Conservation (phyloP, 306 rosid genomes). For the Vigna hirtella region DNA sequence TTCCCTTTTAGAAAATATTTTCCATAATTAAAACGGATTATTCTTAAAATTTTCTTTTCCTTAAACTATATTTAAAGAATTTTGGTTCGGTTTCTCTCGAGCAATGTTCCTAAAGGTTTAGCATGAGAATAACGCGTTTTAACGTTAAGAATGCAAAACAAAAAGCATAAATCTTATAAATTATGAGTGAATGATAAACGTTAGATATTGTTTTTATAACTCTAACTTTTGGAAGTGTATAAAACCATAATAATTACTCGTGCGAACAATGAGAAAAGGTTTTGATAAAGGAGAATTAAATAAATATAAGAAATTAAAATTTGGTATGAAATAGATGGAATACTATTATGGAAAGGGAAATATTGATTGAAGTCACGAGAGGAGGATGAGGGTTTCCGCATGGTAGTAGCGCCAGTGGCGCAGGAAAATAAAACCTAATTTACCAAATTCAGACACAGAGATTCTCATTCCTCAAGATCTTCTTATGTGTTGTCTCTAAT, state of each 20-base stretch:
- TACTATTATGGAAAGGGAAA: background rate
- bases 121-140: background rate
- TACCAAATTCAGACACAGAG: slow-evolving; percentile 60
- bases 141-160: background rate
- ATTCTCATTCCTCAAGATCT: slow-evolving; percentile 45
- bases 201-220: background rate
- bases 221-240: slow-evolving; percentile 4
- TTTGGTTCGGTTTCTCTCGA: too few relatives aligned
- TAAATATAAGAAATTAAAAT: background rate
- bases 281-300: background rate
- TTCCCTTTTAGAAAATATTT: too few relatives aligned
- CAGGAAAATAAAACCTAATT: slow-evolving; percentile 69
- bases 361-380: slow-evolving; percentile 46
- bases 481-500: slow-evolving; percentile 25
- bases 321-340: background rate
- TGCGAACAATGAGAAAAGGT: background rate
- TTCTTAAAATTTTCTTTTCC: too few relatives aligned
- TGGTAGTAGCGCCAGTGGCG: slow-evolving; percentile 37
- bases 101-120: background rate
- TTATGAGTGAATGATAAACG: background rate
- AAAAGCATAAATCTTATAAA: background rate
- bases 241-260: background rate
- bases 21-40: too few relatives aligned
- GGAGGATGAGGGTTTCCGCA: slow-evolving; percentile 42
- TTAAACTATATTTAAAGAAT: too few relatives aligned